Evolutionary conservation across 2,329 filamentous ascomycete genomes (phyloP).

Genomic region (Claviceps humidiphila): DNA sequence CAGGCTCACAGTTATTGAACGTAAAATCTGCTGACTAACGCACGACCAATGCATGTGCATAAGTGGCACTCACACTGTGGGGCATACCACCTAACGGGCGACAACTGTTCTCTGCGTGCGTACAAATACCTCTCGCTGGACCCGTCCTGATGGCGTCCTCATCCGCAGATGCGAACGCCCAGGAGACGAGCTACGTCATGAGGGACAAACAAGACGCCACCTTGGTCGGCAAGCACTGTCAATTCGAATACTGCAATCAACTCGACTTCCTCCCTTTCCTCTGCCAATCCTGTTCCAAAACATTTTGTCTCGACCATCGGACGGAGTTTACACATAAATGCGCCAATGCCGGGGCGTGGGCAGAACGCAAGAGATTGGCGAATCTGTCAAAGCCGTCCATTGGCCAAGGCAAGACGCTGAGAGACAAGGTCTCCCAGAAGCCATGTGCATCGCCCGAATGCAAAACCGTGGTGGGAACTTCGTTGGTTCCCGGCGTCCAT

Average conservation of each 20-base stretch:
- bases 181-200: conserved; percentile 56
- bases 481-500: conserved; percentile 54
- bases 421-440: conserved; percentile 44
- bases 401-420: conserved; percentile 40
- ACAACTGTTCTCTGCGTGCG: neutral
- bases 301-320: conserved; percentile 89
- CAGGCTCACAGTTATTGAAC: no score
- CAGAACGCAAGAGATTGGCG: conserved; percentile 40
- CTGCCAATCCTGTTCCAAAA: conserved; percentile 76
- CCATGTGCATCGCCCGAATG: conserved; percentile 54
- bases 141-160: conserved; percentile 35
- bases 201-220: conserved; percentile 60
- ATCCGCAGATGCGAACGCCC: conserved; percentile 26
- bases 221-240: conserved; percentile 80
- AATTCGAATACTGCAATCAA: conserved; percentile 81
- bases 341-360: conserved; percentile 47
- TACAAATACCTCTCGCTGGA: neutral
- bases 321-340: conserved; percentile 70
- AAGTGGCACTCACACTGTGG: no score
- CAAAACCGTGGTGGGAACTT: conserved; percentile 59
- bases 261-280: conserved; percentile 93
- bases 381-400: conserved; percentile 39
- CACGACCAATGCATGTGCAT: no score
- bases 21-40: no score
- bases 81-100: no score